Evolutionary conservation across 2,329 filamentous ascomycete species (phyloP).

Genomic region (Colletotrichum sp.): DNA sequence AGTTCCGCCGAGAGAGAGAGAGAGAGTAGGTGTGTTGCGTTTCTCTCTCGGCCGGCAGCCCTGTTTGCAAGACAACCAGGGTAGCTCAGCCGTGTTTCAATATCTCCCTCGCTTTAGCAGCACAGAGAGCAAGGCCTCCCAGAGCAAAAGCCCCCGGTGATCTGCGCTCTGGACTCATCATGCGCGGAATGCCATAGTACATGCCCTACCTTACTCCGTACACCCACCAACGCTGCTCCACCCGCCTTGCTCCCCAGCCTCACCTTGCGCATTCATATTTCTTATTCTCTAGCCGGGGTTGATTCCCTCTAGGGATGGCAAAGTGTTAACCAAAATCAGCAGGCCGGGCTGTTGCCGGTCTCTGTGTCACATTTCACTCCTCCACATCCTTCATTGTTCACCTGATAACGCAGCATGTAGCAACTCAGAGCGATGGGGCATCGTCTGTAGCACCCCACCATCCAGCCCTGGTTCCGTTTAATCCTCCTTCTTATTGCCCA

Average conservation of each 20-base stretch:
- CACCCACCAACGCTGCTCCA: not conserved
- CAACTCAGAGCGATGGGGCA: not conserved
- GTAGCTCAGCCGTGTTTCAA: constrained; percentile 17
- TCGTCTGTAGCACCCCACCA: not conserved
- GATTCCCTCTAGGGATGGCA: not conserved
- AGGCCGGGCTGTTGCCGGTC: not conserved
- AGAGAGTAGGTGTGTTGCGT: not conserved
- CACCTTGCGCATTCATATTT: not conserved
- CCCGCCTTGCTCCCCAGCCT: not conserved
- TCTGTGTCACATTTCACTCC: not conserved
- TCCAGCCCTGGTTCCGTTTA: not conserved
- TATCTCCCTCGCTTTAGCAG: not conserved
- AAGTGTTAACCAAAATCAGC: not conserved
- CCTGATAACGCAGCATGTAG: not conserved
- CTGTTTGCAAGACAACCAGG: not conserved
- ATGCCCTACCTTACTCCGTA: not conserved
- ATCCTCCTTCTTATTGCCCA: not conserved
- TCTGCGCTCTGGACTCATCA: not conserved
- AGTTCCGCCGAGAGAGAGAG: not conserved
- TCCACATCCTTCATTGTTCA: not conserved
- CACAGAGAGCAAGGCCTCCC: not conserved
- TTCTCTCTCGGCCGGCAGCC: not conserved
- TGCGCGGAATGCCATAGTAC: not conserved
- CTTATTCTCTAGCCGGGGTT: not conserved
- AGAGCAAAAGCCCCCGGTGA: not conserved